phyloP scores from a whole-genome alignment of 2,329 filamentous ascomycete species.

The Alternaria sp. region DNA sequence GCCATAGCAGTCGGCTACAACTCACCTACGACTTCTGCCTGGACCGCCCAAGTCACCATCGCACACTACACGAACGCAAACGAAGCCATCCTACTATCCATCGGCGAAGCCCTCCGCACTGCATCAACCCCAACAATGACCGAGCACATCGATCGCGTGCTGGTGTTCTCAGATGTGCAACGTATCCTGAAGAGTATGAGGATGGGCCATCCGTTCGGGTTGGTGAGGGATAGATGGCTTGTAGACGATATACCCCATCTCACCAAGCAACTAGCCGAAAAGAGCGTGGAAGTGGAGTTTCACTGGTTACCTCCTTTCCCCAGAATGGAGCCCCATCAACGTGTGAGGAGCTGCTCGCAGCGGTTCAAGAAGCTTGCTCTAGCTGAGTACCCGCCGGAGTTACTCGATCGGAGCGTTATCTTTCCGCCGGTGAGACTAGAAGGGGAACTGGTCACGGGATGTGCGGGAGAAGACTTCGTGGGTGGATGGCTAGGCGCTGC shows the following conservation, averaged over 20 bases:
- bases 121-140: not conserved
- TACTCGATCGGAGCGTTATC: not conserved
- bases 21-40: not conserved
- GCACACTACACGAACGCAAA: not conserved
- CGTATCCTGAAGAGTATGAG: not conserved
- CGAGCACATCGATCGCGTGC: not conserved
- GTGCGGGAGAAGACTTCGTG: not conserved
- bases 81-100: not conserved
- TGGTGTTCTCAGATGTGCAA: not conserved
- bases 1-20: not conserved
- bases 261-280: not conserved
- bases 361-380: not conserved
- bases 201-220: not conserved
- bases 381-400: not conserved
- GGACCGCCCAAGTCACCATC: not conserved
- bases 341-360: rapidly evolving
- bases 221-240: not conserved
- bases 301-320: not conserved
- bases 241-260: not conserved
- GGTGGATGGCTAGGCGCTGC: rapidly evolving
- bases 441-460: not conserved
- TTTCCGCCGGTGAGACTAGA: not conserved
- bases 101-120: not conserved
- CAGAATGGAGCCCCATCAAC: not conserved
- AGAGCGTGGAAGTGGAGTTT: not conserved